Evolutionary conservation across 2,329 filamentous ascomycete genomes (phyloP), one percentile per base, ranked within the genome.

Genomic region (Teratosphaeria viscida): DNA sequence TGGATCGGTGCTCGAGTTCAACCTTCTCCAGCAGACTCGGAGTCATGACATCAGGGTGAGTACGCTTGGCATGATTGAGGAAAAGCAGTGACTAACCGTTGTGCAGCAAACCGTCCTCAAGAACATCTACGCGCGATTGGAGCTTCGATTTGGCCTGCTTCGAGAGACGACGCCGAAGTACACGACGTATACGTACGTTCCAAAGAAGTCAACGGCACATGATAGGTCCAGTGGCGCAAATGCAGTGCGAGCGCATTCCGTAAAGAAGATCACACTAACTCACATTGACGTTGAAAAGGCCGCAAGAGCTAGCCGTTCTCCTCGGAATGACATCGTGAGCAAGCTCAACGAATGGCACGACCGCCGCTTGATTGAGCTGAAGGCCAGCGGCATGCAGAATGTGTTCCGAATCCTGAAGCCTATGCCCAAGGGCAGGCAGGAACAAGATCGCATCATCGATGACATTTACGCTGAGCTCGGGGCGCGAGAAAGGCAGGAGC

Each of bases 111-210:
- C 72, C 2, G 75, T 79, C 0, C 71, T 85, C 5, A 72, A 73
- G 47, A 79, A 82, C 56, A 77, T 86, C 16, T 83, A 84, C 57
- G 82, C 83, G 0, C 78, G 81, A n/a, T 72, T 87, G 1, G 84
- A 87, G 66, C 73, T 86, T 4, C 79, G 78, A 2, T 85, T 83
- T 61, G 74, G 74, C 0, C 73, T 85, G 0, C 75, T 86, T 34
- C 77, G 84, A 26, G 82, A 79, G 16, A 79, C 77, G 19, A 85
- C 78, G 0, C 82, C 79, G 0, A 80, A 84, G 49, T 86, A 85
- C 61, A 79, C 76, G 7, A 73, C 76, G 1, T 86, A 85, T 68
- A 10, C 12, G 2, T 43, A 43, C 37, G 16, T 14, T 12, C 12
- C 12, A 5, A 43, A 43, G 11, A n/a, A n/a, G 12, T 14, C 11